Percentiles rank a stretch among this genome's conserved stretches.
Conservation (phyloP, 441 rosid genomes). For the Bruguiera hainesii region DNA sequence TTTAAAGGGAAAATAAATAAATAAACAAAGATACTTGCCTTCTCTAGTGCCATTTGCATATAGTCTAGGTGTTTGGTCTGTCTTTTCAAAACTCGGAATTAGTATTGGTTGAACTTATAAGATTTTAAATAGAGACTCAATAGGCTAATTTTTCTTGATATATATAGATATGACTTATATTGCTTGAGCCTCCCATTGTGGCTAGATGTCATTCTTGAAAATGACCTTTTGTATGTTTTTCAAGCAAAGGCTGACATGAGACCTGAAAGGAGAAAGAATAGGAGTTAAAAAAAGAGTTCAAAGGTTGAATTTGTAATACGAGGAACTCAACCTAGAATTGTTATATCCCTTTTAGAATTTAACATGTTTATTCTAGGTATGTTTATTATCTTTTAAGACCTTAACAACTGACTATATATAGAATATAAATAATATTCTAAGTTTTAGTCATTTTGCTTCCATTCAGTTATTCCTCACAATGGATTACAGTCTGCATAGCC, state of each 20-base stretch:
- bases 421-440: constrained; percentile 13
- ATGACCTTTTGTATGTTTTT: constrained; percentile 13
- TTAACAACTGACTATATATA: neutral
- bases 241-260: constrained; percentile 74
- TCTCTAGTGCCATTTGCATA: no score
- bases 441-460: constrained; percentile 22
- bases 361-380: constrained; percentile 67
- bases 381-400: constrained; percentile 1
- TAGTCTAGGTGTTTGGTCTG: no score
- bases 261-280: constrained; percentile 80
- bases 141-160: no score
- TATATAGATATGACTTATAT: no score
- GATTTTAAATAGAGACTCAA: no score
- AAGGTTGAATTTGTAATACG: constrained; percentile 70
- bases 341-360: constrained; percentile 52
- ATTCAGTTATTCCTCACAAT: constrained; percentile 39
- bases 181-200: no score
- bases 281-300: constrained; percentile 73
- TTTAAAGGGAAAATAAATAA: no score
- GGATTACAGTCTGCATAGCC: constrained; percentile 45
- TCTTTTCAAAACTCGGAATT: no score
- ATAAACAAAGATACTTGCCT: no score
- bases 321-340: constrained; percentile 60
- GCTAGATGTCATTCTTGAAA: no score
- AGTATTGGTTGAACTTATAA: no score